phyloP scores from a whole-genome alignment of 2,329 filamentous ascomycete species.

The Aschersonia sp. region DNA sequence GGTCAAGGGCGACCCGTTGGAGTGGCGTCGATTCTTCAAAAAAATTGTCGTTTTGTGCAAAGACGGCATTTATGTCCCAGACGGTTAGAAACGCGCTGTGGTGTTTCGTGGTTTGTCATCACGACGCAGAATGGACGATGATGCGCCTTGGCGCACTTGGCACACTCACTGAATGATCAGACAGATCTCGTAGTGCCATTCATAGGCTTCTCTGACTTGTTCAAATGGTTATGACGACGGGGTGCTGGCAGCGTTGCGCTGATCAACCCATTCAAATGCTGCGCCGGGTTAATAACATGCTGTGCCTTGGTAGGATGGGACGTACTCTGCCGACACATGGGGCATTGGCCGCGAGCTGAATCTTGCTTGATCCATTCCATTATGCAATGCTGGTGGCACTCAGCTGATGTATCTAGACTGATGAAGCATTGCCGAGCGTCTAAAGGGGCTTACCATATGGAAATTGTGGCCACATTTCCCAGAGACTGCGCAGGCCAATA shows the following conservation, averaged over 20 bases:
- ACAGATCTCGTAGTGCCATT: no score
- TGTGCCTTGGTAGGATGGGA: neutral
- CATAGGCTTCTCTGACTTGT: no score
- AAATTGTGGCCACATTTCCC: constrained; percentile 97
- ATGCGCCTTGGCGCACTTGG: neutral
- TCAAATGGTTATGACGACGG: constrained; percentile 10
- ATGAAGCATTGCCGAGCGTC: neutral
- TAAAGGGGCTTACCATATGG: constrained; percentile 58
- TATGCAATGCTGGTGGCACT: constrained; percentile 64
- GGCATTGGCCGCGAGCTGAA: constrained; percentile 81
- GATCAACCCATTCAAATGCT: constrained; percentile 28
- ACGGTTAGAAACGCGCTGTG: constrained; percentile 16
- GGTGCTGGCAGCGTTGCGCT: constrained; percentile 15
- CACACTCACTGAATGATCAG: no score
- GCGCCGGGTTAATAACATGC: neutral
- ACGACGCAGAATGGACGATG: neutral
- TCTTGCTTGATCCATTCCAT: constrained; percentile 94
- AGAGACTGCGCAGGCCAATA: constrained; percentile 50
- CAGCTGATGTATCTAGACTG: neutral
- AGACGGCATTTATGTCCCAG: constrained; percentile 56
- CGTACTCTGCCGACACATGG: constrained; percentile 91
- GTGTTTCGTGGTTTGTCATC: neutral
- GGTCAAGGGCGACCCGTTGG: constrained; percentile 84
- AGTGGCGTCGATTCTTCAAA: constrained; percentile 96
- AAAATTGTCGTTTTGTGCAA: constrained; percentile 79